A percentile compares a stretch with the other conserved stretches of the same genome.
Evolutionary conservation across 2,329 filamentous ascomycete genomes (phyloP).

Genomic region (Ophiosphaerella narmari): DNA sequence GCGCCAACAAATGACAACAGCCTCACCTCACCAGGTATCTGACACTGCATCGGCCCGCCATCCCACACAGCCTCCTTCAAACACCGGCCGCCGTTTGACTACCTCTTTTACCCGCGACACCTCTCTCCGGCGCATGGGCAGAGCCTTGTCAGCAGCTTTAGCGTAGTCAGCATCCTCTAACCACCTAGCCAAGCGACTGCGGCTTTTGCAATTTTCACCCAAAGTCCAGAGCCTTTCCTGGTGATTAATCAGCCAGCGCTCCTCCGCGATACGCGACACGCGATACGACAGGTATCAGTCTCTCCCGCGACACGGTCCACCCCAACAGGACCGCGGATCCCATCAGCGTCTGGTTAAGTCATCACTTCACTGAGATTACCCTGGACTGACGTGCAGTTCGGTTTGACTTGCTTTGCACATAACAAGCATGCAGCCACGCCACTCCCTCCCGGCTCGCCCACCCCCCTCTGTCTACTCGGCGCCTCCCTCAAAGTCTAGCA

Average conservation of each 20-base stretch:
- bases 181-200: neutral
- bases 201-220: conserved; percentile 20
- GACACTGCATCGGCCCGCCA: conserved; percentile 29
- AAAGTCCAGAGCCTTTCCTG: conserved; percentile 2
- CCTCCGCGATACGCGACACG: conserved; percentile 2
- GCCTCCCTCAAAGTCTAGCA: conserved; percentile 59
- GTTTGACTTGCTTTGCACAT: conserved; percentile 10
- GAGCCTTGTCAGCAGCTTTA: conserved; percentile 13
- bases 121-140: conserved; percentile 4
- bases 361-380: conserved; percentile 19
- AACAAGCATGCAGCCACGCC: conserved; percentile 49
- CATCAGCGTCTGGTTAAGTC: conserved; percentile 27
- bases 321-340: conserved; percentile 7
- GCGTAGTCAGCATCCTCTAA: conserved; percentile 12
- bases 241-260: conserved; percentile 10
- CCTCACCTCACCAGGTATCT: conserved; percentile 14
- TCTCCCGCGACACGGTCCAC: conserved; percentile 6
- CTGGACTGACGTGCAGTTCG: conserved; percentile 19
- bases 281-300: conserved; percentile 1
- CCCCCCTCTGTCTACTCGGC: conserved; percentile 66
- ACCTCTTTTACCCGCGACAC: conserved; percentile 6
- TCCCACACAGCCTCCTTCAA: conserved; percentile 25
- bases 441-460: conserved; percentile 77
- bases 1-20: conserved; percentile 23
- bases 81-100: conserved; percentile 13